Base-by-base conservation (phyloP, 2,329 filamentous ascomycete species). In the Fusarium verticillioides region DNA sequence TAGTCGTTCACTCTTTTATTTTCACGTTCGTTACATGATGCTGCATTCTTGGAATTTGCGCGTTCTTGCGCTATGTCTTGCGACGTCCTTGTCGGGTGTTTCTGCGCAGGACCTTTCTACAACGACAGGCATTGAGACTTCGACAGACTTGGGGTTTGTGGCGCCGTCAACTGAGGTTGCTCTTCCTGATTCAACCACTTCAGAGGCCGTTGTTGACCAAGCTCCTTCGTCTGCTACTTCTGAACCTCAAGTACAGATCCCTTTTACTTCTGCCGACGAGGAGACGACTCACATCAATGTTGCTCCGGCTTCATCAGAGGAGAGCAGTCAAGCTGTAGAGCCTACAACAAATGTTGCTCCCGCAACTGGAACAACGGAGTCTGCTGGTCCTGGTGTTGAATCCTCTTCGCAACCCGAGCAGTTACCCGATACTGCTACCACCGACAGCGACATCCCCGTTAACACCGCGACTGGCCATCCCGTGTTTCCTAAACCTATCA, bases 11-110 rank as follows among this genome's bases (percentile, higher is more conserved):
- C 19, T 60, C 37, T 13, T 49, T 67, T 26, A 26, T 32, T 56
- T 10, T 0, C 8, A 56, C 30, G 12, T 28, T 66, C 36, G 3
- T 23, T 59, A 16, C 46, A 66, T 21, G 16, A 67, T 67, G 64
- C 63, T 30, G 1, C 64, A 49, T 12, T 36, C 53, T 2, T 67
- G 64, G 64, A 67, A 67, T 44, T 36, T 67, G 46, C 53, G 64
- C 36, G 53, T 47, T 42, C 34, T 67, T 16, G 63, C 64, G 63
- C 64, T 67, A 26, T 67, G 63, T 18, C 32, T 67, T 23, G 40
- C 40, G 15, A 43, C 64, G 1, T 28, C 39, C 0, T 7, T 67
- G 30, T 53, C 46, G 4, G 64, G 46, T 0, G 54, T 53, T 9
- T 67, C 46, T 32, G 64, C 46, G 7, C 64, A 67, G 16, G 63